Base-by-base conservation (phyloP, 208 protist species). In the Trypanosoma lewisi region DNA sequence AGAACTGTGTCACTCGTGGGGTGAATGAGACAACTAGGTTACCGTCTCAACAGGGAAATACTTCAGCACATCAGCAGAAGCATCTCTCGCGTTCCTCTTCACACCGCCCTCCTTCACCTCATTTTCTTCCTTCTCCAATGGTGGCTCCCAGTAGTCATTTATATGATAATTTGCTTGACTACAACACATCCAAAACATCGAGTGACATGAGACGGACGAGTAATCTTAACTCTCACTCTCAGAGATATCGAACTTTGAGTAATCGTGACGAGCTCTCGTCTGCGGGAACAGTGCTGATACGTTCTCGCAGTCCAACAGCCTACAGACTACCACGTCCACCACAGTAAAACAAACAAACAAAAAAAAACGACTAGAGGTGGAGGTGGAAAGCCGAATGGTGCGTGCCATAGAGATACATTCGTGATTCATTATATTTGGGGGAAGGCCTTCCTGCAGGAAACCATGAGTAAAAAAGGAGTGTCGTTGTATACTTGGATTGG, bases 211-310 rank as follows among this genome's bases (percentile, higher is more conserved):
- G 16, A 52, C 11, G 45, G 23, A 31, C 30, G 5, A 45, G 2
- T 42, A 39, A 9, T 14, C 9, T 30, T 17, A 14, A 48, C 23
- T 16, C 8, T 47, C 60, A 49, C 1, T 39, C 16, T 0, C 21
- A 33, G 19, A 27, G 27, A 52, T 14, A 19, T 37, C 23, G 52
- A 27, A 9, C 8, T 4, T 33, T 37, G 23, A 67, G 37, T 58
- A 50, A 65, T 23, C 34, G 23, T 41, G 59, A 65, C 33, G 59
- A 56, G 30, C 47, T n/a, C 21, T 65, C 59, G 4, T 65, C 59
- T 33, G 59, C 59, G 0, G 59, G 59, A 39, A 56, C 59, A 0
- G 59, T 65, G 0, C 23, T 65, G 25, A n/a, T 65, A 19, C 47
- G 59, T 17, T 49, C 59, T n/a, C 59, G 27, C 9, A 23, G 36